A percentile compares a stretch with the other conserved stretches of the same genome.
phyloP scores from a whole-genome alignment of 768 basidiomycete genomes.

The Gymnopilus junonius region DNA sequence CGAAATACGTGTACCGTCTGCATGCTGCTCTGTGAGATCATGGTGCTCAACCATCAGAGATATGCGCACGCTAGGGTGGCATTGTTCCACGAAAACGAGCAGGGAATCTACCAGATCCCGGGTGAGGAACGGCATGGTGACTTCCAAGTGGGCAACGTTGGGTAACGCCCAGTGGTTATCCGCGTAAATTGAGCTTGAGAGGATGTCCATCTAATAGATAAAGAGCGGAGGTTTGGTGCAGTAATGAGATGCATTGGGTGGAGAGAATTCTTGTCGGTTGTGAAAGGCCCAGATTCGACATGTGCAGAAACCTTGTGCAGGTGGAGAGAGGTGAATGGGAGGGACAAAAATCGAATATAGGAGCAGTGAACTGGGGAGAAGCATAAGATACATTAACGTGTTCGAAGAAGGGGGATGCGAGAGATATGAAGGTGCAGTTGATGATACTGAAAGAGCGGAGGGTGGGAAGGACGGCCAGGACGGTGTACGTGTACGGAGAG shows the following conservation, averaged over 20 bases:
- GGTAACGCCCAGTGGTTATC: slow-evolving; percentile 14
- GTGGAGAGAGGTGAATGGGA: slow-evolving; percentile 24
- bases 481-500: slow-evolving; percentile 29
- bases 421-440: slow-evolving; percentile 25
- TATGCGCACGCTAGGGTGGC: slow-evolving; percentile 13
- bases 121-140: slow-evolving; percentile 28
- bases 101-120: slow-evolving; percentile 33
- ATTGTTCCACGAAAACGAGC: slow-evolving; percentile 23
- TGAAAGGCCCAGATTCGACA: slow-evolving; percentile 2
- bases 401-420: too few relatives aligned
- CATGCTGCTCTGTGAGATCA: slow-evolving; percentile 31
- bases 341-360: slow-evolving; percentile 12
- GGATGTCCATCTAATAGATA: slow-evolving; percentile 22
- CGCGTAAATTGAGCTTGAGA: slow-evolving; percentile 12
- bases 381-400: too few relatives aligned
- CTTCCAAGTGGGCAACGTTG: slow-evolving; percentile 20
- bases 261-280: neutral
- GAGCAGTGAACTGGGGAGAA: slow-evolving; percentile 14
- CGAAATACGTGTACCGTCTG: slow-evolving; percentile 22
- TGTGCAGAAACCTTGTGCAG: slow-evolving; percentile 14
- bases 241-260: slow-evolving; percentile 24
- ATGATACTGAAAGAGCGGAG: slow-evolving; percentile 27
- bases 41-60: slow-evolving; percentile 26
- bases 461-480: slow-evolving; percentile 26
- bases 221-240: slow-evolving; percentile 10